A percentile compares a stretch with the other conserved stretches of the same genome.
These are phyloP conservation scores for Solanum hybrid DNA, from an alignment of 305 asterid genomes.

Conservation along the genomic window DNA sequence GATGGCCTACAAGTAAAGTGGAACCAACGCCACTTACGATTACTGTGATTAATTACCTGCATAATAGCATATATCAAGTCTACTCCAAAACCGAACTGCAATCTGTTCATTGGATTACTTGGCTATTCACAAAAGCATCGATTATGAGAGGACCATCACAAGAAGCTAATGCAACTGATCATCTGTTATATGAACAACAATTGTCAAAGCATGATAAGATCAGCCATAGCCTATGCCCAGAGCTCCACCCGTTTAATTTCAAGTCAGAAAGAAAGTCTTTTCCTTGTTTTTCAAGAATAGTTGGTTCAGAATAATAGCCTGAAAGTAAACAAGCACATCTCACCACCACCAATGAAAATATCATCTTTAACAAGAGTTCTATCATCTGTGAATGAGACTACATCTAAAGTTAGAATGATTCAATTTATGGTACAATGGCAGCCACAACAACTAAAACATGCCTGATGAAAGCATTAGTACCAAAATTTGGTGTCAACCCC, in stretches of 20 bases:
- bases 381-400: constrained; percentile 9
- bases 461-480: constrained; percentile 8
- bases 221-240: neutral
- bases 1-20: neutral
- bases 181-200: neutral
- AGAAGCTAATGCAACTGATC: neutral
- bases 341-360: neutral
- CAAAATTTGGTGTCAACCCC: constrained; percentile 15
- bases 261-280: neutral
- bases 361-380: constrained; percentile 9
- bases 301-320: constrained; percentile 17
- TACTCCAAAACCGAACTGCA: neutral
- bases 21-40: neutral
- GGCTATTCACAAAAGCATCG: neutral
- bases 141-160: neutral
- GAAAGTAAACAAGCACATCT: neutral
- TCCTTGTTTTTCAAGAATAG: neutral
- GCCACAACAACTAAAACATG: constrained; percentile 11
- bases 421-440: constrained; percentile 10
- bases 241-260: neutral
- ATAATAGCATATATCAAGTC: neutral
- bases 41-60: neutral
- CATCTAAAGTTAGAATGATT: constrained; percentile 5
- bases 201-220: neutral
- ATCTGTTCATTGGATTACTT: too few relatives aligned